phyloP scores from a whole-genome alignment of 305 asterid species.

The Solanum hybrid region DNA sequence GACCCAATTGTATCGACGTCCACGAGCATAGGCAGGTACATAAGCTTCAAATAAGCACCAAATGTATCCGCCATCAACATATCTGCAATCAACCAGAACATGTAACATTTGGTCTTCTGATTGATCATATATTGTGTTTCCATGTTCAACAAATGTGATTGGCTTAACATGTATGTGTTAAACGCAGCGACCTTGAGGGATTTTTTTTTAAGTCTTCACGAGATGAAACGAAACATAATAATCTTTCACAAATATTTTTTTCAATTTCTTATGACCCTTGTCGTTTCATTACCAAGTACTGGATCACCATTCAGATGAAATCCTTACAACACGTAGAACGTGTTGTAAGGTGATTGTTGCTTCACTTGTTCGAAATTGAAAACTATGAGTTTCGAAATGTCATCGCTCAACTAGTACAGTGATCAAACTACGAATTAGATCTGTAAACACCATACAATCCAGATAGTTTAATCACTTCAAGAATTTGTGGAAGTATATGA shows the following conservation, averaged over 20 bases:
- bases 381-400: background rate
- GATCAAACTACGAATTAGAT: background rate
- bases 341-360: background rate
- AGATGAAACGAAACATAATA: background rate
- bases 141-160: background rate
- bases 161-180: background rate
- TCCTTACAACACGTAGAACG: background rate
- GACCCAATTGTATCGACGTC: background rate
- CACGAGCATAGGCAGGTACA: background rate
- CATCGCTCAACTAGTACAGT: background rate
- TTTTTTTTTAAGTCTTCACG: background rate
- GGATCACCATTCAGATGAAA: background rate
- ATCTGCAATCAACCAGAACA: background rate
- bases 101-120: background rate
- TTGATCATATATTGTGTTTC: background rate
- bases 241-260: background rate
- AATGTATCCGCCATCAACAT: background rate
- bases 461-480: too few relatives aligned
- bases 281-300: background rate
- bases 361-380: background rate
- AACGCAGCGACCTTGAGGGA: background rate
- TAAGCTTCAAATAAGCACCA: background rate
- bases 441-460: background rate
- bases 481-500: background rate
- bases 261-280: background rate